These are phyloP conservation scores for Wallacemonas collosoma DNA, from an alignment of 208 protist genomes.

Conservation along the genomic window DNA sequence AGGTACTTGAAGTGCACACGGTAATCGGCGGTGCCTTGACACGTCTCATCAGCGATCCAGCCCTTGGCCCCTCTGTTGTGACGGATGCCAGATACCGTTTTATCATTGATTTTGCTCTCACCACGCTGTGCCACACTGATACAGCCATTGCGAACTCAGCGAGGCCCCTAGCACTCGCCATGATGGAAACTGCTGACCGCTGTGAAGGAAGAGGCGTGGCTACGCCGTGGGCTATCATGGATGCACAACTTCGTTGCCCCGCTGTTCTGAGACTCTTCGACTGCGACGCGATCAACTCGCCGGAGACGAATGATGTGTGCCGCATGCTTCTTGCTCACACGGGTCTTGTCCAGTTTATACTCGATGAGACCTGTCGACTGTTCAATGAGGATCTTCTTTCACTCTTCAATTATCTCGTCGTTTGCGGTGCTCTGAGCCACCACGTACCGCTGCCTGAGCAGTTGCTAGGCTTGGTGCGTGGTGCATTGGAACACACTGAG, in stretches of 20 bases:
- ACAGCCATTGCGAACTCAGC: constrained; percentile 25
- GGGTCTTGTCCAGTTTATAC: constrained; percentile 47
- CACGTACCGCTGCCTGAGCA: constrained; percentile 27
- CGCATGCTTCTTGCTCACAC: constrained; percentile 47
- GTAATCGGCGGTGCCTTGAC: constrained; percentile 36
- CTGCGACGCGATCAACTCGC: constrained; percentile 50
- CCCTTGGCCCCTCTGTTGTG: background rate
- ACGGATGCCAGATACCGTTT: background rate
- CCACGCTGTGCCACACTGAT: constrained; percentile 21
- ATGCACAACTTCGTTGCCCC: constrained; percentile 44
- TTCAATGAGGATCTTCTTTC: constrained; percentile 67
- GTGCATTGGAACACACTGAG: constrained; percentile 25
- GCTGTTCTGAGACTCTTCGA: constrained; percentile 72
- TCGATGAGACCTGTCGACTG: constrained; percentile 34
- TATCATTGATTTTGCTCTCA: constrained; percentile 2
- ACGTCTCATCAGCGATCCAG: constrained; percentile 24
- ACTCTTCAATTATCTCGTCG: constrained; percentile 74
- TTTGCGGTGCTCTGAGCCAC: constrained; percentile 60
- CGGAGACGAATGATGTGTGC: constrained; percentile 42
- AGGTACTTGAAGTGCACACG: constrained; percentile 52
- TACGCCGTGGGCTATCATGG: constrained; percentile 35
- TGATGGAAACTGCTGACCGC: constrained; percentile 24
- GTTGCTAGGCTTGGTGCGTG: constrained; percentile 38
- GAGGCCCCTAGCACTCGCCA: constrained; percentile 22
- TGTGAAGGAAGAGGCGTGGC: constrained; percentile 15